A percentile compares a stretch with the other conserved stretches of the same genome.
These are phyloP conservation scores for Taphrina pruni DNA, from an alignment of 1,139 yeast genomes.

Conservation along the genomic window DNA sequence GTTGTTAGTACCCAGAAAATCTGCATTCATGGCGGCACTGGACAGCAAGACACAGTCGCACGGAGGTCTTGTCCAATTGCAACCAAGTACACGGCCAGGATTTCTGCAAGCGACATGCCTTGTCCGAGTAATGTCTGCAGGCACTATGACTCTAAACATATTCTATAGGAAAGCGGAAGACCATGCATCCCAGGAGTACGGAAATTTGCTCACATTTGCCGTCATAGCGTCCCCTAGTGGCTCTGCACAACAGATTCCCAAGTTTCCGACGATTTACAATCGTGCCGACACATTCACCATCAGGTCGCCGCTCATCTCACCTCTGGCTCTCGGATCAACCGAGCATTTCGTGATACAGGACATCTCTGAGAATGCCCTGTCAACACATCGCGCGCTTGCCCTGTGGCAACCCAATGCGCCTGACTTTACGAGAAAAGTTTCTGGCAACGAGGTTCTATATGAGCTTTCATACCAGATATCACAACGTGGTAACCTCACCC, in stretches of 20 bases:
- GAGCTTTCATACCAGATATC: neutral
- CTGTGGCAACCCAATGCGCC: constrained; percentile 3
- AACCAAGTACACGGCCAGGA: neutral
- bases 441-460: neutral
- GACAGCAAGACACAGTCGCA: neutral
- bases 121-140: neutral
- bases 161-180: neutral
- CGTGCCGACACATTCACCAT: neutral
- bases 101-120: neutral
- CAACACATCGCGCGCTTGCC: neutral
- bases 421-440: neutral
- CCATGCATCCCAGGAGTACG: neutral
- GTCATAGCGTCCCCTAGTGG: constrained; percentile 5
- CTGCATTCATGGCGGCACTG: neutral
- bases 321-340: neutral
- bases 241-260: neutral
- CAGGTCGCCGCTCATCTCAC: constrained; percentile 7
- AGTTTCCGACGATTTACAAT: neutral
- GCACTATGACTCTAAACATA: neutral
- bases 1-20: constrained; percentile 6
- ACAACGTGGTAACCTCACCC: constrained; percentile 1
- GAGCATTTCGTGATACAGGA: constrained; percentile 15
- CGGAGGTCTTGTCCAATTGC: neutral
- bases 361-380: constrained; percentile 5
- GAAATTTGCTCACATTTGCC: neutral